These are phyloP conservation scores for Teratosphaeria viscida DNA, from an alignment of 2,329 filamentous ascomycete species.

Conservation along the genomic window DNA sequence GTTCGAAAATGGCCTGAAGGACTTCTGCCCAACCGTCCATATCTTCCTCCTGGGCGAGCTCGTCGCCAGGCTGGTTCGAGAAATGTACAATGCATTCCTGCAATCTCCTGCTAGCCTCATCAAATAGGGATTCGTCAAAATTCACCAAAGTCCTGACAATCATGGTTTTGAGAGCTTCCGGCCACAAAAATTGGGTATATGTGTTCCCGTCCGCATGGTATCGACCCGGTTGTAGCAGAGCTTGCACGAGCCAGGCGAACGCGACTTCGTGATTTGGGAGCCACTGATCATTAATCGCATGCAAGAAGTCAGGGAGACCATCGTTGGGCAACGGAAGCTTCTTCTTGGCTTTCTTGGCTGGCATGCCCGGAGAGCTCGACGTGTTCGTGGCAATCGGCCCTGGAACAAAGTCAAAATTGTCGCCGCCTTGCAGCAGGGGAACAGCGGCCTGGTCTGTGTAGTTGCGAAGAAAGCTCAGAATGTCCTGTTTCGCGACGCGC, in stretches of 20 bases:
- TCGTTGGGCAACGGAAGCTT: slow-evolving; percentile 16
- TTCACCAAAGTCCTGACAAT: slow-evolving; percentile 43
- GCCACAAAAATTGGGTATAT: slow-evolving; percentile 47
- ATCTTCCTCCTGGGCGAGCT: neutral
- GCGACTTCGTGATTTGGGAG: slow-evolving; percentile 41
- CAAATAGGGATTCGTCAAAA: slow-evolving; percentile 45
- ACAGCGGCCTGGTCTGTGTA: slow-evolving; percentile 21
- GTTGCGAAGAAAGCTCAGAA: slow-evolving; percentile 16
- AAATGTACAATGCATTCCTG: neutral
- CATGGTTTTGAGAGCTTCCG: slow-evolving; percentile 44
- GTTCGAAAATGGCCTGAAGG: slow-evolving; percentile 52
- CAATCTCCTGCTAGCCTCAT: slow-evolving; percentile 7
- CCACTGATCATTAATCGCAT: slow-evolving; percentile 37
- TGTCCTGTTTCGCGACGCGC: slow-evolving; percentile 12
- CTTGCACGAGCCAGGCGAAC: slow-evolving; percentile 42
- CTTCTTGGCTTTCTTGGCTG: neutral
- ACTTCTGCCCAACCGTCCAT: slow-evolving; percentile 35
- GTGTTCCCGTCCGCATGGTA: slow-evolving; percentile 19
- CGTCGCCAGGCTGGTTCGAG: neutral
- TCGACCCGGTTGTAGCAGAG: slow-evolving; percentile 36
- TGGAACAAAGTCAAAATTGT: slow-evolving; percentile 14
- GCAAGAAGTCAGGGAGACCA: slow-evolving; percentile 31
- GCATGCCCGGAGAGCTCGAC: neutral
- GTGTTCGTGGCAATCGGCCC: slow-evolving; percentile 4
- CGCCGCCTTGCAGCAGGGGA: slow-evolving; percentile 11